Evolutionary conservation across 2,329 filamentous ascomycete genomes (phyloP).

Genomic region (Xylaria sp.): DNA sequence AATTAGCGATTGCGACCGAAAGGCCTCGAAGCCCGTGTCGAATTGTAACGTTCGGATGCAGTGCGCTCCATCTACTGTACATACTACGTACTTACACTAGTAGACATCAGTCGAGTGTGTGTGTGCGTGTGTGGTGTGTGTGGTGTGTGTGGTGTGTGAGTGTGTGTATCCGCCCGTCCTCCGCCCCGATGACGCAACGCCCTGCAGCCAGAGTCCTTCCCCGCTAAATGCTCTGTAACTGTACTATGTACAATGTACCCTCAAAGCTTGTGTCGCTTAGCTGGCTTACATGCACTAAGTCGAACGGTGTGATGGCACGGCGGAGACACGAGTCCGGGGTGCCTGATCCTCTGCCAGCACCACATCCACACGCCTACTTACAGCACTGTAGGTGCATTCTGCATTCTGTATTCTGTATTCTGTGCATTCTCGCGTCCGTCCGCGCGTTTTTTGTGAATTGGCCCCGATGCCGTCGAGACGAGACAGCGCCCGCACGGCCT

Average conservation of each 20-base stretch:
- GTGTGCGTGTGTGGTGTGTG: too few species aligned
- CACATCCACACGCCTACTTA: background rate
- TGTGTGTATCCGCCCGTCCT: background rate
- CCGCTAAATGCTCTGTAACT: constrained; percentile 18
- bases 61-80: background rate
- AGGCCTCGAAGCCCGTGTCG: background rate
- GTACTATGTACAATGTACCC: background rate
- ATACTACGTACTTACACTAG: background rate
- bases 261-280: constrained; percentile 20
- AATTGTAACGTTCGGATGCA: background rate
- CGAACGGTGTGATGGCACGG: background rate
- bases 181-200: constrained; percentile 26
- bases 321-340: constrained; percentile 18
- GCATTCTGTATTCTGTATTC: too few species aligned
- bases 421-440: too few species aligned
- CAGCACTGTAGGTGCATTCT: background rate
- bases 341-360: background rate
- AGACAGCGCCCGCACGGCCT: too few species aligned
- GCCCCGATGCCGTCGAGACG: background rate
- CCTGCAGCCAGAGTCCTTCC: constrained; percentile 16
- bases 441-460: constrained; percentile 4
- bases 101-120: too few species aligned
- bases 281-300: constrained; percentile 3
- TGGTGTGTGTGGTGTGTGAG: too few species aligned
- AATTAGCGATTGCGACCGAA: background rate